Evolutionary conservation across 306 rosid species (phyloP), one percentile per base, ranked within the genome.

Genomic region (Trifolium repens): DNA sequence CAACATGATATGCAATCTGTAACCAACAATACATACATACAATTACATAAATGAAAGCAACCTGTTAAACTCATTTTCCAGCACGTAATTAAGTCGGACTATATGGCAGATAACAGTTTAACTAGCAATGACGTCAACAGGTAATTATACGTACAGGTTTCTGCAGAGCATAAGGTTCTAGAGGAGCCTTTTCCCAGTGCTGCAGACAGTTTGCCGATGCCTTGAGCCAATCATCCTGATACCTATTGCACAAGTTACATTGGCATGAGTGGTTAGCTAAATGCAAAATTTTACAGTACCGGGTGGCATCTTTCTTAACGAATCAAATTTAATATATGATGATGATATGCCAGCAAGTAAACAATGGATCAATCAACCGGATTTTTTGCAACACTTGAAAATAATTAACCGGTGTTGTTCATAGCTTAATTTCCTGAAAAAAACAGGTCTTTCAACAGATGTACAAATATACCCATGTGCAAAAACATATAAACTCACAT

Each of bases 211-310:
- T 89, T 43, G 96, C 89, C 69, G 97, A 91, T 26, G 96, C 86
- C 89, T 94, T 94, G 59, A 94, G 98, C 98, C 98, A 94, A 90
- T 94, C 98, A 78, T 94, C 98, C 83, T 94, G 98, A 85, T 94
- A 94, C 88, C 98, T 94, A 69, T 74, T 60, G 67, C 34, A 74
- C 53, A 83, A 44, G 44, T 60, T 34, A 55, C 34, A 72, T 60
- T 57, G 40, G 37, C 67, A 78, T 75, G 60, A 74, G 79, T 39
- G 46, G 71, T 73, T 40, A 70, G 72, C 35, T 60, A 27, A 54
- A 54, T 61, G 30, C 55, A 40, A 34, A 72, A 54, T 30, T 44
- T 50, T 14, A 66, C 57, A 60, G 71, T 77, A 26, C 43, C 24
- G 77, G 7, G 69, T 52, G 43, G 42, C 71, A 72, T 60, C 30